Conservation (phyloP, 495 filamentous ascomycete species). For the Usnea hakonensis region DNA sequence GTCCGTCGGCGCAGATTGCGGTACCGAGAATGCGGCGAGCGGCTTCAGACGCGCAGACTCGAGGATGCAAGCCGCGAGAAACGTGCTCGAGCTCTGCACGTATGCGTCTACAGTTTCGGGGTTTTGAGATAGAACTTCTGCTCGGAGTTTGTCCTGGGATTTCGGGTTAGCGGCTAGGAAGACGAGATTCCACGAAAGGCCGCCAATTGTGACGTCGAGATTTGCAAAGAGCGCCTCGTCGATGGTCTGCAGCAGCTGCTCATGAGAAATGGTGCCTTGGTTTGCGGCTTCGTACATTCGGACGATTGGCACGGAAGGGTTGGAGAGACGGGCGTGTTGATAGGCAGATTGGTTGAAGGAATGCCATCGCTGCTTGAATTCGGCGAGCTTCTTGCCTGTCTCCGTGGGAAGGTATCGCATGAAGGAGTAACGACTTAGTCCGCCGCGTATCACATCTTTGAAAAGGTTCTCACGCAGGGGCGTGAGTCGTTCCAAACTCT, state of each 20-base stretch:
- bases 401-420: slow-evolving; percentile 22
- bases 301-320: slow-evolving; percentile 24
- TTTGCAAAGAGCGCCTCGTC: slow-evolving; percentile 42
- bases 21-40: slow-evolving; percentile 32
- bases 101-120: slow-evolving; percentile 2
- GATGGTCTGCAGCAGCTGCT: slow-evolving; percentile 34
- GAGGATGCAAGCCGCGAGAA: slow-evolving; percentile 27
- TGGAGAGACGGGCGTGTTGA: slow-evolving; percentile 21
- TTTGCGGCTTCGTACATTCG: slow-evolving; percentile 23
- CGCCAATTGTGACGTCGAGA: slow-evolving; percentile 38
- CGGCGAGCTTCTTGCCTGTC: slow-evolving; percentile 17
- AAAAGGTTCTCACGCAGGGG: slow-evolving; percentile 29
- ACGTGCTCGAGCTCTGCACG: slow-evolving; percentile 12
- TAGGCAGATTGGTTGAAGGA: slow-evolving; percentile 15
- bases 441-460: slow-evolving; percentile 26
- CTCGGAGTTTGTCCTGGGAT: slow-evolving; percentile 26
- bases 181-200: slow-evolving; percentile 34
- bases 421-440: slow-evolving; percentile 23
- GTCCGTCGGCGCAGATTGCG: slow-evolving; percentile 31
- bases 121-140: slow-evolving; percentile 18
- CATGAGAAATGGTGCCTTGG: slow-evolving; percentile 16
- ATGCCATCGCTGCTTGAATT: slow-evolving; percentile 20
- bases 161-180: slow-evolving; percentile 32
- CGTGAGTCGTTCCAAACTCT: slow-evolving; percentile 18
- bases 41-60: slow-evolving; percentile 34